These are phyloP conservation scores for Epichloe gansuensis DNA, from an alignment of 2,329 filamentous ascomycete genomes.

Conservation along the genomic window DNA sequence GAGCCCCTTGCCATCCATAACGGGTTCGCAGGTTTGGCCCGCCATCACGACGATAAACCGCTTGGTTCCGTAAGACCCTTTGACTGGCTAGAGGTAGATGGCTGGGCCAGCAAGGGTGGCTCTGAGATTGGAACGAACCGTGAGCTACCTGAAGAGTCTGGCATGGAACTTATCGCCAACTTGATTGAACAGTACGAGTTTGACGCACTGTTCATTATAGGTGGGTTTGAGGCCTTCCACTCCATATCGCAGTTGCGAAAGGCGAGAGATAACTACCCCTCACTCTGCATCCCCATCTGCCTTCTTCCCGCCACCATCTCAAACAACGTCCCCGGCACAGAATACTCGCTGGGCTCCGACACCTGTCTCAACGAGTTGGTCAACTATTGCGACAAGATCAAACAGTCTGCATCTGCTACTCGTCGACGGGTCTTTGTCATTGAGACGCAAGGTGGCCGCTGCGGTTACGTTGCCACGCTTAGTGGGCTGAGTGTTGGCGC, in stretches of 20 bases:
- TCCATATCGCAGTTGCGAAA: constrained; percentile 77
- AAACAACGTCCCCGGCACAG: constrained; percentile 95
- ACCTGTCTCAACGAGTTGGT: constrained; percentile 94
- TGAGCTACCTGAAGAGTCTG: constrained; percentile 73
- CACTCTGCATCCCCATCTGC: constrained; percentile 84
- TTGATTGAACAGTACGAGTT: constrained; percentile 81
- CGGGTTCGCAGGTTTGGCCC: constrained; percentile 84
- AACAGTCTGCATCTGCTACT: constrained; percentile 89
- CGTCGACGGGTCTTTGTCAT: constrained; percentile 93
- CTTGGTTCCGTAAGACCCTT: constrained; percentile 74
- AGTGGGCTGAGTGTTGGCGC: constrained; percentile 88
- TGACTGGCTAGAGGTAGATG: constrained; percentile 85
- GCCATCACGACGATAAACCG: constrained; percentile 78
- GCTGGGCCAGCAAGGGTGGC: constrained; percentile 91
- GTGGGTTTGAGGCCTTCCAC: constrained; percentile 95
- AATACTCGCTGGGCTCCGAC: constrained; percentile 93
- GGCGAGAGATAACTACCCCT: constrained; percentile 64
- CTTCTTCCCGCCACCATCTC: constrained; percentile 93
- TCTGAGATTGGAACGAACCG: constrained; percentile 98
- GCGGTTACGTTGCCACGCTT: constrained; percentile 84
- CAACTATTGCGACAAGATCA: constrained; percentile 92
- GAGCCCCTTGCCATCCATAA: constrained; percentile 90
- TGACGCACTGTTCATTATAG: constrained; percentile 82
- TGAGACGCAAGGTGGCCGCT: constrained; percentile 91
- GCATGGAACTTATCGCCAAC: constrained; percentile 69